Percentiles rank a stretch among this genome's conserved stretches.
Evolutionary conservation across 2,329 filamentous ascomycete genomes (phyloP).

Genomic region (Tolypocladium ophioglossoides): DNA sequence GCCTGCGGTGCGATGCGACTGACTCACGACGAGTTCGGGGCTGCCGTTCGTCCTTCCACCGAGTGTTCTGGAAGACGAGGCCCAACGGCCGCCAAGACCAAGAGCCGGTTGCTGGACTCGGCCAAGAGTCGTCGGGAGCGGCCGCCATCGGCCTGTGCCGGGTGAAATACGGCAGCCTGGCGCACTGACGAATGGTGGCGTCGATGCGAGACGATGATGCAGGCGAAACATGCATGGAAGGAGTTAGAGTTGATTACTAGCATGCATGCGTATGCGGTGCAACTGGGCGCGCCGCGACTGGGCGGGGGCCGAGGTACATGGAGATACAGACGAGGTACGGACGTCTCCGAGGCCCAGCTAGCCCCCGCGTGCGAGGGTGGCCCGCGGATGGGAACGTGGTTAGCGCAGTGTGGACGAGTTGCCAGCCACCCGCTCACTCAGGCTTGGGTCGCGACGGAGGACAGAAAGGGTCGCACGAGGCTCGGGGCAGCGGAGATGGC

Average conservation of each 20-base stretch:
- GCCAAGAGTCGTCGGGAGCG: neutral
- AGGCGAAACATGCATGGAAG: neutral
- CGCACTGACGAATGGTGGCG: neutral
- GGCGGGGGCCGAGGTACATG: neutral
- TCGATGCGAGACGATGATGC: neutral
- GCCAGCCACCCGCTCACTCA: too few relatives aligned
- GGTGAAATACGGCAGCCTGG: neutral
- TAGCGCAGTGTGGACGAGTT: neutral
- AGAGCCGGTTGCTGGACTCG: neutral
- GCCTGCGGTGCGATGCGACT: too few relatives aligned
- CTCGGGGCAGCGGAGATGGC: neutral
- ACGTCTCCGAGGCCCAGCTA: neutral
- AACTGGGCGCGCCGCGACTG: neutral
- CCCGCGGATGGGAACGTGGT: neutral
- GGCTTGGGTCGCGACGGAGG: too few relatives aligned
- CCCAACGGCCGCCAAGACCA: neutral
- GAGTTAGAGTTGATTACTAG: neutral
- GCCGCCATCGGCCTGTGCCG: neutral
- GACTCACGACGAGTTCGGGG: too few relatives aligned
- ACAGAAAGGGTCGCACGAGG: neutral
- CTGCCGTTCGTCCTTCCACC: too few relatives aligned
- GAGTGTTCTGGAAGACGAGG: neutral
- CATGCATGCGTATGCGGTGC: neutral
- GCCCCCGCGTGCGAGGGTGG: neutral
- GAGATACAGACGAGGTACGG: neutral